Percentiles rank a stretch among this genome's conserved stretches.
Evolutionary conservation across 1,284 basidiomycete genomes (phyloP).

Genomic region (Moesziomyces aphidis): DNA sequence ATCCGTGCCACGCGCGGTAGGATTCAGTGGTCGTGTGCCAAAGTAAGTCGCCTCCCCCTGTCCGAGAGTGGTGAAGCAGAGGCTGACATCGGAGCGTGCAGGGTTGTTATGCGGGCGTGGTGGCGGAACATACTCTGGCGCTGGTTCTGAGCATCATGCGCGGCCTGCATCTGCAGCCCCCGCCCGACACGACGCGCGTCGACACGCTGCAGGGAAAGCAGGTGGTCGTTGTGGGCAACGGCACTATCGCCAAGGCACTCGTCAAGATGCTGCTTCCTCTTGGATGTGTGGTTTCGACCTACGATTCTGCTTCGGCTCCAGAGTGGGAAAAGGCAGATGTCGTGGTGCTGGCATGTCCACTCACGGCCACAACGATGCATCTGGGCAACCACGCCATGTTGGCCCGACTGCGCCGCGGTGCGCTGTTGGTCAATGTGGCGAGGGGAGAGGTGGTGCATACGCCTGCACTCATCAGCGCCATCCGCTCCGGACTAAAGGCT

Average conservation of each 20-base stretch:
- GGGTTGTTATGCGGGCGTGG: slow-evolving; percentile 44
- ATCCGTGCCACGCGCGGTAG: slow-evolving; percentile 8
- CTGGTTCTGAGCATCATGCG: slow-evolving; percentile 35
- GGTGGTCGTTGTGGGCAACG: slow-evolving; percentile 47
- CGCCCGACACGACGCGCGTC: neutral
- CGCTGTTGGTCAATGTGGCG: slow-evolving; percentile 50
- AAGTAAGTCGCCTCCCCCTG: slow-evolving; percentile 13
- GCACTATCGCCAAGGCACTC: slow-evolving; percentile 30
- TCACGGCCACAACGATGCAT: slow-evolving; percentile 26
- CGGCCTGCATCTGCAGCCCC: neutral
- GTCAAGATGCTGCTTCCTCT: slow-evolving; percentile 27
- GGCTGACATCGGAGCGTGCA: neutral
- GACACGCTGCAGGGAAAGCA: slow-evolving; percentile 11
- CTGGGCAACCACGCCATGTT: slow-evolving; percentile 20
- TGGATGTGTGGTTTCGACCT: slow-evolving; percentile 8
- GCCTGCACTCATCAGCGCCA: slow-evolving; percentile 81
- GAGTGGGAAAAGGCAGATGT: slow-evolving; percentile 16
- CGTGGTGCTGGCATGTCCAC: slow-evolving; percentile 42
- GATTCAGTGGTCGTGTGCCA: slow-evolving; percentile 47
- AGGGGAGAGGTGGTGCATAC: slow-evolving; percentile 78
- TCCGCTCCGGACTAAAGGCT: slow-evolving; percentile 83
- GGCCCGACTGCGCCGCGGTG: neutral
- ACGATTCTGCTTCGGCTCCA: slow-evolving; percentile 6
- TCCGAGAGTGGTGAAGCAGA: neutral
- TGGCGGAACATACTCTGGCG: slow-evolving; percentile 55